Conservation (phyloP, 2,329 filamentous ascomycete species). For the Fusarium sp. region DNA sequence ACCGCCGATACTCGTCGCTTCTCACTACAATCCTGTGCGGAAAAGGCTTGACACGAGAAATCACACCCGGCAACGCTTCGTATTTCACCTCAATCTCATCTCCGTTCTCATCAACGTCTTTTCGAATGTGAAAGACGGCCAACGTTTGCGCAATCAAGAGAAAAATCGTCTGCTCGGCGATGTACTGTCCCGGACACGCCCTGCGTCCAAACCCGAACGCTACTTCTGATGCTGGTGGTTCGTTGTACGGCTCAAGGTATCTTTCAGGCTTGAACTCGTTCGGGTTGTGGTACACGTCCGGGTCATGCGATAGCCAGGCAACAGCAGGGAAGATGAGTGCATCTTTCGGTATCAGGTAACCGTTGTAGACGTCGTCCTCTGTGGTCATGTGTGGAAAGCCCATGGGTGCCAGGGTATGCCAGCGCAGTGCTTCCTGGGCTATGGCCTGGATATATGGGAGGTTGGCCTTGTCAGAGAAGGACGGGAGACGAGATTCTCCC, state of each 20-base stretch:
- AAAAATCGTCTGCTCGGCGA: conserved; percentile 47
- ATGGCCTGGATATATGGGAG: conserved; percentile 54
- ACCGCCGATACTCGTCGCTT: neutral
- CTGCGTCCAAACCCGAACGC: conserved; percentile 52
- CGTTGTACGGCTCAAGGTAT: conserved; percentile 22
- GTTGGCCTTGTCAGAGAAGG: conserved; percentile 52
- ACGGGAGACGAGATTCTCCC: conserved; percentile 54
- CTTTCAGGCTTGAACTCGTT: conserved; percentile 46
- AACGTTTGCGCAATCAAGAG: conserved; percentile 53
- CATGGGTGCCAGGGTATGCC: conserved; percentile 44
- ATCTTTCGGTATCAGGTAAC: conserved; percentile 43
- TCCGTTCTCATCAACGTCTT: conserved; percentile 44
- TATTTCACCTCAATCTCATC: conserved; percentile 43
- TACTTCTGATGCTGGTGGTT: conserved; percentile 42
- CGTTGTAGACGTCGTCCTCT: conserved; percentile 39
- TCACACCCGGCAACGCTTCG: conserved; percentile 21
- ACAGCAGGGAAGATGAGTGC: conserved; percentile 22
- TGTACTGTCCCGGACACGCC: conserved; percentile 47
- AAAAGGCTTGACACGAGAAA: conserved; percentile 14
- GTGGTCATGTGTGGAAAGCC: conserved; percentile 52
- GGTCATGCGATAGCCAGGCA: conserved; percentile 3
- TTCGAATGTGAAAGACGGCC: conserved; percentile 55
- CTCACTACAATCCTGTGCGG: neutral
- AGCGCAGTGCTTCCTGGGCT: conserved; percentile 46
- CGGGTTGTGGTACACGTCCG: conserved; percentile 56